Percentiles rank a stretch among this genome's conserved stretches.
Evolutionary conservation across 257 asterid genomes (phyloP).

Genomic region (Ligustrum vulgare): DNA sequence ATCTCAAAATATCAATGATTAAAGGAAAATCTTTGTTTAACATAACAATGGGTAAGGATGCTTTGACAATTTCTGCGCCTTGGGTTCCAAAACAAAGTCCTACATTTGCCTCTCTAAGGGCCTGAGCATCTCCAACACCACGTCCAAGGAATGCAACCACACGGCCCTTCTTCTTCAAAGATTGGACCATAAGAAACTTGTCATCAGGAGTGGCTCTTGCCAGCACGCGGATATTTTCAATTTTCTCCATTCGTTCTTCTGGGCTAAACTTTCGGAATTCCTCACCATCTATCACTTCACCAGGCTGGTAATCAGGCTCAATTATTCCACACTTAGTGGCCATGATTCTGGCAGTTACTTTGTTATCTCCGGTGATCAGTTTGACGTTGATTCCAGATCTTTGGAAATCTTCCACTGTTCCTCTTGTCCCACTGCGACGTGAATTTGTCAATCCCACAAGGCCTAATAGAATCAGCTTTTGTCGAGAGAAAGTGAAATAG

Average conservation of each 20-base stretch:
- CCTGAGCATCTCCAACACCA: slow-evolving; percentile 25
- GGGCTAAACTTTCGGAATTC: slow-evolving; percentile 16
- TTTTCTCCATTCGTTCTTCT: slow-evolving; percentile 26
- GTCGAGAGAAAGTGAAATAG: slow-evolving; percentile 18
- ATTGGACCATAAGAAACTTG: slow-evolving; percentile 30
- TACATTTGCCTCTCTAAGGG: slow-evolving; percentile 26
- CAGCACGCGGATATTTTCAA: slow-evolving; percentile 22
- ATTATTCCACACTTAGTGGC: slow-evolving; percentile 25
- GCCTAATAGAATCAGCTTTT: slow-evolving; percentile 27
- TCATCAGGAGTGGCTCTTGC: slow-evolving; percentile 28
- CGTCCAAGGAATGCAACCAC: slow-evolving; percentile 29
- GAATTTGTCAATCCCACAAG: slow-evolving; percentile 19
- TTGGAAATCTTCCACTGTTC: slow-evolving; percentile 14
- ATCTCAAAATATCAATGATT: slow-evolving; percentile 15
- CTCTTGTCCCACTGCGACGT: slow-evolving; percentile 1
- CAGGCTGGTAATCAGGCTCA: slow-evolving; percentile 3
- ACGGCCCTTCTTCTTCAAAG: slow-evolving; percentile 19
- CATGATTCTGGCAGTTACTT: slow-evolving; percentile 18
- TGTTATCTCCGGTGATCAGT: slow-evolving; percentile 30
- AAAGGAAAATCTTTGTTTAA: neutral
- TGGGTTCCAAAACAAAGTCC: slow-evolving; percentile 26
- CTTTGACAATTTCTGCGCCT: slow-evolving; percentile 24
- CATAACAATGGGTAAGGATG: slow-evolving; percentile 18
- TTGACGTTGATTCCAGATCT: slow-evolving; percentile 27
- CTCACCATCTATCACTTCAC: slow-evolving; percentile 14